Evolutionary conservation across 495 filamentous ascomycete species (phyloP), one percentile per base, ranked within the genome.

Genomic region (Cladorrhinum samala): DNA sequence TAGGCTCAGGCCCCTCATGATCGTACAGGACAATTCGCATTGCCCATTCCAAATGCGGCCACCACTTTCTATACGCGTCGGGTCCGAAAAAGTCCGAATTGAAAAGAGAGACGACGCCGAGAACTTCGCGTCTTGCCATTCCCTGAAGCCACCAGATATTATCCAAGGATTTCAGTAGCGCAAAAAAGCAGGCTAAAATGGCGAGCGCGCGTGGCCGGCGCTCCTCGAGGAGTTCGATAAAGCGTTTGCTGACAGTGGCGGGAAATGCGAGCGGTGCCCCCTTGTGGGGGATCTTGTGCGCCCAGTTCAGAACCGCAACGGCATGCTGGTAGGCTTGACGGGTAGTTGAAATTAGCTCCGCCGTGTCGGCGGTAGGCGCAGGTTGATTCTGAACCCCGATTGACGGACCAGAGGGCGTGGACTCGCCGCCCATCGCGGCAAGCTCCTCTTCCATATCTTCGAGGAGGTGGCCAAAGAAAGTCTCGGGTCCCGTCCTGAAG

Each of bases 241-340:
- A 82, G 11, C 76, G 73, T n/a, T 75, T 70, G 11, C 77, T 79
- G n/a, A 82, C 78, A 8, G 77, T 79, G 2, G 78, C 77, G n/a
- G 78, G 75, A 53, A 82, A 80, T 9, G 76, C 73, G 0, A 82
- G 71, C 0, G 76, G 73, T 2, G 77, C 72, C 14, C 71, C 70
- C 42, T 75, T 75, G 53, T 79, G 72, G 18, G 77, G 77, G 49
- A 75, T 75, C 54, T 77, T 76, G 63, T 80, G 75, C 38, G 76
- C 75, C 78, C 78, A 82, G 55, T 80, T 80, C 9, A 82, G 66
- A 6, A 78, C 77, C 9, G 77, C 72, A 14, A 80, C 72, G 19
- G 77, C 72, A 49, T 82, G 78, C 40, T 77, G 71, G 58, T 80
- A 82, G 2, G 75, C 75, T 48, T 76, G 75, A 27, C 69, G 72